Base-by-base conservation (phyloP, 2,329 filamentous ascomycete genomes). In the Alternaria novae-zelandiae region DNA sequence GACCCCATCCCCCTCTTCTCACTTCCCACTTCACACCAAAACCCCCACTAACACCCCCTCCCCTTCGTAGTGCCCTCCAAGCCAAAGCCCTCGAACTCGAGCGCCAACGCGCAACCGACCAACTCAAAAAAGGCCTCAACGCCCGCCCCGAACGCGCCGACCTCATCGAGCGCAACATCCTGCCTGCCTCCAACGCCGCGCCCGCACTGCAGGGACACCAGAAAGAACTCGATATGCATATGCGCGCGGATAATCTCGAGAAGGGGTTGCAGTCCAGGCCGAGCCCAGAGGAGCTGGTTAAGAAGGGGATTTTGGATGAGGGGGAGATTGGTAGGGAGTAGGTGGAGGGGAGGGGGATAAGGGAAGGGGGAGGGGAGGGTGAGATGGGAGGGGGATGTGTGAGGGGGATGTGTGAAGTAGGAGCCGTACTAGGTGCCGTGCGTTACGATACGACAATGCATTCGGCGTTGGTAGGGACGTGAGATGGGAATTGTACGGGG, bases 81-180 rank as follows among this genome's bases (percentile, higher is more conserved):
- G 85, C 87, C 15, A 83, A 83, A 59, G 85, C 86, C 55, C 84
- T 85, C 47, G 89, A 90, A 68, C 86, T 92, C 45, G 89, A 90
- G 71, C 87, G 89, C 67, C 88, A 90, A 76, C 84, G 85, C 61
- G 85, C 86, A 15, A 85, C 85, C 11, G 88, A 91, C 75, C 88
- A 81, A 67, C 78, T 91, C 67, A 90, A 88, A 80, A 90, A 89
- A 78, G 85, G 87, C 25, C 82, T 92, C 12, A 85, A 88, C 70
- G 85, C 87, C 61, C 82, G 90, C 15, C 88, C 89, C 5, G 87
- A 93, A 21, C 89, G 91, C 61, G 87, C 93, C 36, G 89, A 93
- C 74, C 85, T 97, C 21, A 84, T 97, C 66, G 91, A 96, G 78
- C 91, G 90, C 71, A 97, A 97, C 81, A 97, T 97, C 78, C 89